Evolutionary conservation across 306 rosid genomes (phyloP).

Genomic region (Glycine soja): DNA sequence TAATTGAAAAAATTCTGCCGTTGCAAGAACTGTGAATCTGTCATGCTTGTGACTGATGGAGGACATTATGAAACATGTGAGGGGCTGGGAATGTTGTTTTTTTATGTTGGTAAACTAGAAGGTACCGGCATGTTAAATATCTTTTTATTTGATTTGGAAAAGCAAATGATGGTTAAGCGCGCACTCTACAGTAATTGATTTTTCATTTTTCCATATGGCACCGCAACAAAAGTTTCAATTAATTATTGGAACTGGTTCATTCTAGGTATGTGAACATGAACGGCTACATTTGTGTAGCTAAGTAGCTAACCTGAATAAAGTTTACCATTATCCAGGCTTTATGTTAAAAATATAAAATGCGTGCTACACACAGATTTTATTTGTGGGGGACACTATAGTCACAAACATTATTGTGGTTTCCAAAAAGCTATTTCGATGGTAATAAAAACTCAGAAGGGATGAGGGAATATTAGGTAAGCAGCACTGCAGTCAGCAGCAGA

Average conservation of each 20-base stretch:
- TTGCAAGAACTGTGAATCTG: background rate
- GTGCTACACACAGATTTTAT: background rate
- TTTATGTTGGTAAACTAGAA: too few species aligned
- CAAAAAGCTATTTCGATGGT: constrained; percentile 27
- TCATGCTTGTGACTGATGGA: constrained; percentile 42
- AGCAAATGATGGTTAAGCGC: constrained; percentile 34
- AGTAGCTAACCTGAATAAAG: constrained; percentile 30
- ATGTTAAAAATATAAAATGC: background rate
- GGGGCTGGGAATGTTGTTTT: constrained; percentile 22
- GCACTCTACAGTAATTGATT: constrained; percentile 24
- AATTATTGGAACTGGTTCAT: constrained; percentile 27
- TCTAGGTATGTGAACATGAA: constrained; percentile 1
- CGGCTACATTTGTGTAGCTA: constrained; percentile 30
- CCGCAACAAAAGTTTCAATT: constrained; percentile 25
- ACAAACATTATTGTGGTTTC: constrained; percentile 41
- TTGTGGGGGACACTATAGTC: constrained; percentile 45
- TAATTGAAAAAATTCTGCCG: too few species aligned
- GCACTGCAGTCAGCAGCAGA: constrained; percentile 2
- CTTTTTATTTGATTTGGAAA: constrained; percentile 14
- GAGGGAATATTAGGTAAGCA: constrained; percentile 13
- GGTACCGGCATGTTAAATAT: too few species aligned
- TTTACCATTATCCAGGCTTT: constrained; percentile 12
- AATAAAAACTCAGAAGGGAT: constrained; percentile 19
- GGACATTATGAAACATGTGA: constrained; percentile 41
- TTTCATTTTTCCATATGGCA: background rate